These are phyloP conservation scores for Inonotus hispidus DNA, from an alignment of 1,284 basidiomycete species.

Conservation along the genomic window DNA sequence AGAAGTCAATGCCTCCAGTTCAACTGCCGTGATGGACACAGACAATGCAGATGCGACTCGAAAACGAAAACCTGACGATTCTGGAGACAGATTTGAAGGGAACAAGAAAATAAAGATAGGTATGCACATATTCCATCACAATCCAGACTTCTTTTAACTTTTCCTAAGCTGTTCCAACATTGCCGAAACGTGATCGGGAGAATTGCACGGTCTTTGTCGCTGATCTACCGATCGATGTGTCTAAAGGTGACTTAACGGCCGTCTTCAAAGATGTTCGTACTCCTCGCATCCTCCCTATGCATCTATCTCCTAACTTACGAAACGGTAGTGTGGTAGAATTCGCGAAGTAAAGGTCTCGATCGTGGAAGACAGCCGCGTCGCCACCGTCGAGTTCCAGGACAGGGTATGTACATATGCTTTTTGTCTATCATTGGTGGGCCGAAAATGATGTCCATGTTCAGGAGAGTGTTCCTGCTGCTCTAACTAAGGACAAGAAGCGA, in stretches of 20 bases:
- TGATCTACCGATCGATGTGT: slow-evolving; percentile 53
- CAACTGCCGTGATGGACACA: slow-evolving; percentile 44
- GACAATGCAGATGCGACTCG: slow-evolving; percentile 40
- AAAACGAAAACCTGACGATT: slow-evolving; percentile 63
- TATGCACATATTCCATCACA: slow-evolving; percentile 25
- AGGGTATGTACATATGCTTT: slow-evolving; percentile 41
- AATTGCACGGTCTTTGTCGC: slow-evolving; percentile 89
- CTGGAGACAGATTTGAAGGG: slow-evolving; percentile 27
- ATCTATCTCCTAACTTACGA: slow-evolving; percentile 10
- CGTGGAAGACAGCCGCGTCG: slow-evolving; percentile 53
- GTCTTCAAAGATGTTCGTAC: slow-evolving; percentile 82
- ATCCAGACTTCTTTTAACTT: background rate
- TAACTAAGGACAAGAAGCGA: slow-evolving; percentile 91
- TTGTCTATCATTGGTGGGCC: background rate
- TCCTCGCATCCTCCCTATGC: background rate
- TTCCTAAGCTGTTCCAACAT: slow-evolving; percentile 24
- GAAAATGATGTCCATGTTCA: slow-evolving; percentile 27
- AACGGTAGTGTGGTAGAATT: slow-evolving; percentile 69
- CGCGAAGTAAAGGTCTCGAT: slow-evolving; percentile 74
- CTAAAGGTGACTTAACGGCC: slow-evolving; percentile 59
- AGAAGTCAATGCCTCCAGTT: background rate
- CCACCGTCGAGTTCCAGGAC: slow-evolving; percentile 76
- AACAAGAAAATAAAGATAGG: slow-evolving; percentile 60
- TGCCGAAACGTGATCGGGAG: slow-evolving; percentile 84
- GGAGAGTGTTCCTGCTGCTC: slow-evolving; percentile 78